Conservation (phyloP, 2,329 filamentous ascomycete genomes). For the Hortaea werneckii region DNA sequence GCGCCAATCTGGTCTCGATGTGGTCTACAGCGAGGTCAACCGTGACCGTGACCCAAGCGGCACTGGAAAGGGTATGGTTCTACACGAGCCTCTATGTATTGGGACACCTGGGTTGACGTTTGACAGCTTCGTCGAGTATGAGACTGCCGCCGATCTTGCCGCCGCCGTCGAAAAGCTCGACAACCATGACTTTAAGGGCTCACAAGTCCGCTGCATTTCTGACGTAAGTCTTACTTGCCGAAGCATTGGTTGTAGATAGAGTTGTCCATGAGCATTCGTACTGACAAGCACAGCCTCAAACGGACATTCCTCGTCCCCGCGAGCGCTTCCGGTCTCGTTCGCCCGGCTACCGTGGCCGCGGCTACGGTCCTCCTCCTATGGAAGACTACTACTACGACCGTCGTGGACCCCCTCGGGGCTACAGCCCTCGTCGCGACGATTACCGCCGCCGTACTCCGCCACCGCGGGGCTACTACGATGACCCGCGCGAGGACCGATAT, state of each 20-base stretch:
- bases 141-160: conserved; percentile 80
- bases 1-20: conserved; percentile 88
- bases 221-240: conserved; percentile 50
- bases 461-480: conserved; percentile 71
- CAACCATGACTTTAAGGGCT: conserved; percentile 83
- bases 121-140: conserved; percentile 88
- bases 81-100: neutral
- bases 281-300: conserved; percentile 52
- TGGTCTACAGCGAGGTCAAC: conserved; percentile 94
- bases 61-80: conserved; percentile 60
- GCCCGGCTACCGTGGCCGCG: conserved; percentile 47
- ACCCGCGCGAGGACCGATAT: conserved; percentile 58
- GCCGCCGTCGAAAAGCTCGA: conserved; percentile 93
- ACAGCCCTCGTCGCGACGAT: conserved; percentile 71
- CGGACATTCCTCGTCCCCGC: conserved; percentile 49
- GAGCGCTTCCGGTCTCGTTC: conserved; percentile 68
- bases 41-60: conserved; percentile 68
- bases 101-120: conserved; percentile 1
- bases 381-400: conserved; percentile 70
- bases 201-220: conserved; percentile 71
- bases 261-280: neutral
- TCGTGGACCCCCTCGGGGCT: conserved; percentile 69
- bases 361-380: conserved; percentile 46
- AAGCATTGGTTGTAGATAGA: too few species aligned
- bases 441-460: conserved; percentile 80